phyloP scores from a whole-genome alignment of 2,329 filamentous ascomycete genomes.

The Fusarium sp. region DNA sequence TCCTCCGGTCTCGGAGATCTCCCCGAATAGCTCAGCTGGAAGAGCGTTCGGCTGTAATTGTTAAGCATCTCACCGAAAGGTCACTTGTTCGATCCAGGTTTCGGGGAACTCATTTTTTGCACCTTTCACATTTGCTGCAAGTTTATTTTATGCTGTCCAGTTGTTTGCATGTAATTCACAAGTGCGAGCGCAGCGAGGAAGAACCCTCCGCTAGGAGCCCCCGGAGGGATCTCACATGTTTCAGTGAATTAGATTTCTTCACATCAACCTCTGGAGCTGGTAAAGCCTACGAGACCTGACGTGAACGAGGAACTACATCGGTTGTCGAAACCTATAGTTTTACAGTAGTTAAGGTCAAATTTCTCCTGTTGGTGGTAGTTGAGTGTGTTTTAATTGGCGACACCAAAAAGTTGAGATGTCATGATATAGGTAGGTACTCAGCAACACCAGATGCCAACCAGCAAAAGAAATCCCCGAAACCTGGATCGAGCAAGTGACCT shows the following conservation, averaged over 20 bases:
- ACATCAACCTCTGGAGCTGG: too few relatives aligned
- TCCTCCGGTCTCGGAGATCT: constrained; percentile 23
- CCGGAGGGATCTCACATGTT: neutral
- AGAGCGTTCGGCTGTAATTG: constrained; percentile 43
- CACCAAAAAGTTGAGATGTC: neutral
- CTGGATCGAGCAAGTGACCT: constrained; percentile 42
- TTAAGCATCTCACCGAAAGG: constrained; percentile 34
- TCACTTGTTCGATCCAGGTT: constrained; percentile 44
- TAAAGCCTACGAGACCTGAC: too few relatives aligned
- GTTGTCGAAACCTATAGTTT: too few relatives aligned
- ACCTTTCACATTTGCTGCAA: neutral
- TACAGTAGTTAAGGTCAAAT: too few relatives aligned
- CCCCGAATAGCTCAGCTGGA: constrained; percentile 41
- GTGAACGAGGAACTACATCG: too few relatives aligned
- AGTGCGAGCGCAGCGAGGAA: neutral
- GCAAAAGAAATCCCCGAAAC: constrained; percentile 39
- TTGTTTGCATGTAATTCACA: neutral
- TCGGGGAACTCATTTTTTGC: constrained; percentile 37
- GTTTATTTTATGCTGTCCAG: neutral
- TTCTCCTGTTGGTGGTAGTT: neutral
- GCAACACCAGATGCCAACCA: neutral
- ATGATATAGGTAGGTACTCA: neutral
- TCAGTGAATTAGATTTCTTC: neutral
- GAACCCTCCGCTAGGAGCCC: neutral
- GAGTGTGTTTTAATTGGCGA: too few relatives aligned